Conservation (phyloP, 768 basidiomycete genomes). For the Termitomyces sp. region DNA sequence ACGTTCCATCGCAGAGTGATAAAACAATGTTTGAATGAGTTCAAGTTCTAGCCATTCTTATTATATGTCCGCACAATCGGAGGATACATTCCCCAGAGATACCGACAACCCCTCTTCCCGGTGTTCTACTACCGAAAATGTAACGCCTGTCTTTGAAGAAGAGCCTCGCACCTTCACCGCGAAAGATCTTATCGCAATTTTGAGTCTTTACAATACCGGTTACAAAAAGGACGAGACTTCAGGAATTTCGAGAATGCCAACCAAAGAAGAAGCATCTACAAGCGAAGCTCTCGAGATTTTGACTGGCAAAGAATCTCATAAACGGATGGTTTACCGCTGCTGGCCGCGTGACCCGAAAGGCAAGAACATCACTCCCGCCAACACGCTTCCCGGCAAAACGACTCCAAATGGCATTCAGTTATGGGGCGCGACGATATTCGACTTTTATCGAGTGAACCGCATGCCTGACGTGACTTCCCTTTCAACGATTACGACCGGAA, state of each 20-base stretch:
- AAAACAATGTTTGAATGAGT: background rate
- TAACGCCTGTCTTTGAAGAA: slow-evolving; percentile 6
- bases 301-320: background rate
- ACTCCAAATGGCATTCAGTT: slow-evolving; percentile 24
- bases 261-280: background rate
- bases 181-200: slow-evolving; percentile 9
- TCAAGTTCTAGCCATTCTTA: too few relatives aligned
- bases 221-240: background rate
- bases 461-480: slow-evolving; percentile 13
- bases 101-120: background rate
- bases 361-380: slow-evolving; percentile 5
- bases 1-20: background rate
- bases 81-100: background rate
- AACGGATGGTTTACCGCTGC: slow-evolving; percentile 6
- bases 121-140: background rate
- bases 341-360: slow-evolving; percentile 12
- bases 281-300: slow-evolving; percentile 1
- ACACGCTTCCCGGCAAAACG: slow-evolving; percentile 21
- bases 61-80: background rate
- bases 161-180: slow-evolving; percentile 8
- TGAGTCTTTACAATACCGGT: background rate
- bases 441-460: slow-evolving; percentile 30
- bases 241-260: background rate
- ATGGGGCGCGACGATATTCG: slow-evolving; percentile 39
- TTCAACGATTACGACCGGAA: slow-evolving; percentile 25